Evolutionary conservation across 768 basidiomycete genomes (phyloP), one percentile per base, ranked within the genome.

Genomic region (Boletales sp.): DNA sequence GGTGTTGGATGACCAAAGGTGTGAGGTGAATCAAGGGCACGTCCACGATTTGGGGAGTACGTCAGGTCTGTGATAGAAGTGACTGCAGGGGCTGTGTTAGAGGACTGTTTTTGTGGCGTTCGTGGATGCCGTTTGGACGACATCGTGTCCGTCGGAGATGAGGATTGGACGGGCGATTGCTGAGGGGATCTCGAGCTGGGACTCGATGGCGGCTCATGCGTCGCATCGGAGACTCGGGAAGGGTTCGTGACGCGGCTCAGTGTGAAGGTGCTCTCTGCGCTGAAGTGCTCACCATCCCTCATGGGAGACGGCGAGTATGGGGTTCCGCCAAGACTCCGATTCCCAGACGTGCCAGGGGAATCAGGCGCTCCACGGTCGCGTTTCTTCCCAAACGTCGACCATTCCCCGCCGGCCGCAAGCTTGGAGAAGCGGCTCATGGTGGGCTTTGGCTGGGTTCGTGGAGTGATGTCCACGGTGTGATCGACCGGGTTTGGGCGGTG

Each of bases 1-100:
- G 71, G 72, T 17, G 74, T 72, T 8, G 66, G 67, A 31, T 66
- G 50, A 9, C 75, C 75, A 51, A 74, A 73, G 0, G 75, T 76
- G 47, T 59, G 68, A 10, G 75, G 74, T 19, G 74, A 74, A 54
- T 71, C 69, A 24, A 55, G 51, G 34, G 45, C 51, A 13, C 44
- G 43, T 34, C 63, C 57, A 43, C 45, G 60, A 51, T 58, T 47
- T 43, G 43, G 57, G 50, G 69, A 65, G 4, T 68, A 71, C 47
- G 63, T 64, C 32, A 60, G 42, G 31, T 55, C 56, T 53, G 45
- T 52, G 40, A 36, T 24, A n/a, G 55, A 54, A 55, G 54, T 47
- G 50, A 56, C 43, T 32, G 37, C 43, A 15, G 57, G 54, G 54
- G 44, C 44, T 44, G 57, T 59, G 45, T 56, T 38, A 14, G 61